Evolutionary conservation across 83 land plant species (phyloP).

Genomic region (Picea mariana): DNA sequence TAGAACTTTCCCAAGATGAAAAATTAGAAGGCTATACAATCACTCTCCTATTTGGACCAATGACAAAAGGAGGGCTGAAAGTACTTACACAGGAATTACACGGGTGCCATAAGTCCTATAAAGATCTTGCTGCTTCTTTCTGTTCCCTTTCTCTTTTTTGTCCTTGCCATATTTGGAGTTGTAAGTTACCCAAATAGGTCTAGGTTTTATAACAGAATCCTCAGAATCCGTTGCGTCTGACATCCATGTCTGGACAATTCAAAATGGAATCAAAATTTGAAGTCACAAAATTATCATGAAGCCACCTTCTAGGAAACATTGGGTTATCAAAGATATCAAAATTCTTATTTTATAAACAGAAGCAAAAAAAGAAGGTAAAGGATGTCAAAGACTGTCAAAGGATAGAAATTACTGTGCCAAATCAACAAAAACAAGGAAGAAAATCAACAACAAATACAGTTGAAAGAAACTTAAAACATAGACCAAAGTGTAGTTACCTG

Average conservation of each 20-base stretch:
- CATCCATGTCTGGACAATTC: constrained; percentile 47
- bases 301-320: neutral
- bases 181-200: constrained; percentile 64
- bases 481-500: constrained; percentile 46
- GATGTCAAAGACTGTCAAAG: neutral
- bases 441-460: neutral
- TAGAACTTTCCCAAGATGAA: neutral
- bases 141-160: constrained; percentile 27
- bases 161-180: constrained; percentile 32
- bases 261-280: neutral
- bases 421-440: neutral
- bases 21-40: neutral
- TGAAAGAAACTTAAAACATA: neutral
- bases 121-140: constrained; percentile 53
- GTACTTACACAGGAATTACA: constrained; percentile 92
- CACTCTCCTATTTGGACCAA: neutral
- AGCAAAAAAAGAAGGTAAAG: neutral
- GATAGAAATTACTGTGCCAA: neutral
- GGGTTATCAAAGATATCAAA: neutral
- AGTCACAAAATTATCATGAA: neutral
- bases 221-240: constrained; percentile 40
- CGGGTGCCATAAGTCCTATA: constrained; percentile 92
- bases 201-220: constrained; percentile 73
- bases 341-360: neutral
- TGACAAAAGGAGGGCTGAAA: neutral